Percentiles rank a stretch among this genome's conserved stretches.
These are phyloP conservation scores for Stropharia rugosoannulata DNA, from an alignment of 768 basidiomycete species.

Conservation along the genomic window DNA sequence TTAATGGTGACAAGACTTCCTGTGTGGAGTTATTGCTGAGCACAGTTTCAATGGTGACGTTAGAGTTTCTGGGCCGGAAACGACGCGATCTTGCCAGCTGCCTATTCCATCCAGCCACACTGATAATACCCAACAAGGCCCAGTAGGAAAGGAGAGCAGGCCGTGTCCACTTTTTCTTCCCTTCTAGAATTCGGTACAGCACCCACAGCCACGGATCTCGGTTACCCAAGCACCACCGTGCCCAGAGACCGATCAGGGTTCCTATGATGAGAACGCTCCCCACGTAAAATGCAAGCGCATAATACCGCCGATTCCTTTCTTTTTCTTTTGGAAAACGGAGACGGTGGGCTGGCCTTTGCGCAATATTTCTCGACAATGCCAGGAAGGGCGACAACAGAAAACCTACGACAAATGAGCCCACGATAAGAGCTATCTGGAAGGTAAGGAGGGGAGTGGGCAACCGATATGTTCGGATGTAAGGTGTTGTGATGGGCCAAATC, in stretches of 20 bases:
- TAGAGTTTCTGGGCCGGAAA: conserved; percentile 50
- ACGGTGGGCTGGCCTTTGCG: conserved; percentile 80
- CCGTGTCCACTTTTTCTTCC: conserved; percentile 75
- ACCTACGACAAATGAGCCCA: conserved; percentile 89
- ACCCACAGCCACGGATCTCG: conserved; percentile 90
- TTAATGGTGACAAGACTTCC: background rate
- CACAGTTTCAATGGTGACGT: conserved; percentile 6
- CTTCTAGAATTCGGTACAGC: conserved; percentile 75
- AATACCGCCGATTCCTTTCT: conserved; percentile 72
- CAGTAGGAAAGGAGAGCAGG: conserved; percentile 82
- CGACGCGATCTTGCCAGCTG: conserved; percentile 79
- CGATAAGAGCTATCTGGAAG: conserved; percentile 91
- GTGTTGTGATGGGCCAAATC: conserved; percentile 80
- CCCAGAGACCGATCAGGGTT: conserved; percentile 88
- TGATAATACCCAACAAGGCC: conserved; percentile 75
- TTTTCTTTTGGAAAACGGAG: conserved; percentile 85
- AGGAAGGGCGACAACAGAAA: conserved; percentile 94
- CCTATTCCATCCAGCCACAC: conserved; percentile 93
- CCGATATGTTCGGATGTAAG: conserved; percentile 89
- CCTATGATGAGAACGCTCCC: conserved; percentile 77
- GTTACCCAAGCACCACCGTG: conserved; percentile 78
- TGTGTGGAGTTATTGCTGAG: conserved; percentile 1
- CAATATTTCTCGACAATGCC: conserved; percentile 87
- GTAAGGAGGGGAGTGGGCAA: conserved; percentile 89
- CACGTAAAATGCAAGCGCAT: conserved; percentile 83